Evolutionary conservation across 768 basidiomycete species (phyloP).

Genomic region (Panus rudis): DNA sequence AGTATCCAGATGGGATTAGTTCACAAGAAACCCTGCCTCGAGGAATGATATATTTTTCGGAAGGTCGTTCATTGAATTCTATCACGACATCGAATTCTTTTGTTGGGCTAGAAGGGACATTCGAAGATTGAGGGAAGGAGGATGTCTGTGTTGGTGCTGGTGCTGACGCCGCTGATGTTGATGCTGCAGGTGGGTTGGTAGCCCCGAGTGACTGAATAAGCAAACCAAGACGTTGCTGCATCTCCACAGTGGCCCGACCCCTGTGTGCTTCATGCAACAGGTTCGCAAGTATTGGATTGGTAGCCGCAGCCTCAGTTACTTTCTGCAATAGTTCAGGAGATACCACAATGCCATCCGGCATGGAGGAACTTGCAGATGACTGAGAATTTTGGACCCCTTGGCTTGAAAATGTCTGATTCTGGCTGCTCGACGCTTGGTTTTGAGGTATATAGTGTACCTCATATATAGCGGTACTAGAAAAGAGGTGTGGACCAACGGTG

Average conservation of each 20-base stretch:
- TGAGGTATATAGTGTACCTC: slow-evolving; percentile 64
- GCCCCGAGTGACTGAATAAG: slow-evolving; percentile 63
- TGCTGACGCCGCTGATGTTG: slow-evolving; percentile 3
- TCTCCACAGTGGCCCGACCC: slow-evolving; percentile 53
- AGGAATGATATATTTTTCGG: slow-evolving; percentile 65
- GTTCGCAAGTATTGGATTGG: slow-evolving; percentile 62
- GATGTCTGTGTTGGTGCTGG: slow-evolving; percentile 1
- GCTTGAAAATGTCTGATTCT: background rate
- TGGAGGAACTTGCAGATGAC: slow-evolving; percentile 35
- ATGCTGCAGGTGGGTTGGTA: slow-evolving; percentile 7
- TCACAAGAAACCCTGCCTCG: slow-evolving; percentile 50
- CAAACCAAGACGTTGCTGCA: slow-evolving; percentile 62
- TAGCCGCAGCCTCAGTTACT: slow-evolving; percentile 59
- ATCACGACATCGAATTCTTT: slow-evolving; percentile 69
- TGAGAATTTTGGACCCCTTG: slow-evolving; percentile 35
- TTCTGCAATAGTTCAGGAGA: slow-evolving; percentile 53
- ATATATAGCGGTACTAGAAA: slow-evolving; percentile 59
- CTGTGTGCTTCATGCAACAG: slow-evolving; percentile 59
- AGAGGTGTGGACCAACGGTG: slow-evolving; percentile 69
- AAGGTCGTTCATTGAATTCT: slow-evolving; percentile 57
- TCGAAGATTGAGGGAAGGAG: slow-evolving; percentile 5
- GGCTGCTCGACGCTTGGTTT: too few relatives aligned
- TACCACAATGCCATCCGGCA: too few relatives aligned
- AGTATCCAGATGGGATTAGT: too few relatives aligned
- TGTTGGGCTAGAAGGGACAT: too few relatives aligned